Conservation (phyloP, 2,329 filamentous ascomycete species). For the Ophiocordyceps polyrhachis-furcata region DNA sequence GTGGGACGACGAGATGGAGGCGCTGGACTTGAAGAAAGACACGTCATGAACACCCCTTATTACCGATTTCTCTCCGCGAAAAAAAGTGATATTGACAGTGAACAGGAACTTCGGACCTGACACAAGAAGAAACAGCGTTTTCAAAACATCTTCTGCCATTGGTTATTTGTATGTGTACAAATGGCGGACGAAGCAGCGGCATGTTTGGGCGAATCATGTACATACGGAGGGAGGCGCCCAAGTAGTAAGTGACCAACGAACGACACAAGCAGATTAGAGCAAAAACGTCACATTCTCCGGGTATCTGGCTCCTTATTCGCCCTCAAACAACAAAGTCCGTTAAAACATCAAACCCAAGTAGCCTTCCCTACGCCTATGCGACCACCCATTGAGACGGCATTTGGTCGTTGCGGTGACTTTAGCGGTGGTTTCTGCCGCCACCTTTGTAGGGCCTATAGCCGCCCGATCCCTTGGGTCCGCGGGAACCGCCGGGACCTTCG, state of each 20-base stretch:
- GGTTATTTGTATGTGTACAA: too few relatives aligned
- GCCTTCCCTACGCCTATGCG: background rate
- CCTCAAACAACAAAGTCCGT: background rate
- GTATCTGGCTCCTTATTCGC: background rate
- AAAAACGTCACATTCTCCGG: background rate
- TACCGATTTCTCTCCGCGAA: too few relatives aligned
- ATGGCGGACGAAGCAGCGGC: too few relatives aligned
- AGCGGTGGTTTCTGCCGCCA: constrained; percentile 25
- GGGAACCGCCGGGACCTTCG: constrained; percentile 20
- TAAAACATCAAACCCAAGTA: background rate
- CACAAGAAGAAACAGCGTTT: too few relatives aligned
- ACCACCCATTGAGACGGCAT: background rate
- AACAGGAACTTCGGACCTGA: too few relatives aligned
- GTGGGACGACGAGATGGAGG: constrained; percentile 42
- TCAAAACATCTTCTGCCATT: too few relatives aligned
- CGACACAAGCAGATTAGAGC: background rate
- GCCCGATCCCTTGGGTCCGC: constrained; percentile 31
- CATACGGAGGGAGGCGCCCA: too few relatives aligned
- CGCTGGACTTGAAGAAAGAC: constrained; percentile 20
- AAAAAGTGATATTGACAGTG: too few relatives aligned
- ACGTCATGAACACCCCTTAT: background rate
- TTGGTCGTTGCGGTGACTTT: background rate
- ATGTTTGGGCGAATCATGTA: too few relatives aligned
- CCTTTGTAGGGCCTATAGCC: constrained; percentile 33
- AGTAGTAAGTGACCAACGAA: too few relatives aligned